Percentiles rank a stretch among this genome's conserved stretches.
These are phyloP conservation scores for Trichosporon ovoides DNA, from an alignment of 1,284 basidiomycete species.

Conservation along the genomic window DNA sequence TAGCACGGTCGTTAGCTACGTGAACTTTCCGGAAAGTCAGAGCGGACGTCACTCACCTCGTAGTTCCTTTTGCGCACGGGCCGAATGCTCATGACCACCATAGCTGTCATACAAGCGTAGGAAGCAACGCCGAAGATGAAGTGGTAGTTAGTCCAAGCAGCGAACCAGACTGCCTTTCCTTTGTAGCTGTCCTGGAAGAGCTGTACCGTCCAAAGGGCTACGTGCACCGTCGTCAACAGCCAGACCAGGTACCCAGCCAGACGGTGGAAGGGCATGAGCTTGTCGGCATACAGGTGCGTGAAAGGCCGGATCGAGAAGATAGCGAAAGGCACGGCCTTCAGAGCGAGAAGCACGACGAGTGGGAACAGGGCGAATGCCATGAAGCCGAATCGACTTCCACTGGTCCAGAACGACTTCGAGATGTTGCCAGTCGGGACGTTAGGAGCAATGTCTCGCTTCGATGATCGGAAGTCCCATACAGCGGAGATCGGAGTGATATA, in stretches of 20 bases:
- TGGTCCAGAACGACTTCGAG: slow-evolving; percentile 70
- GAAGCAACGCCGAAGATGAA: slow-evolving; percentile 72
- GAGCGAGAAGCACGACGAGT: slow-evolving; percentile 66
- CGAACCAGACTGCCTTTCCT: slow-evolving; percentile 57
- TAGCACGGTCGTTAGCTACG: not conserved
- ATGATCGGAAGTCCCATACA: slow-evolving; percentile 50
- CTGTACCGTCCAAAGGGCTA: slow-evolving; percentile 70
- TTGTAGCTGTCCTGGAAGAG: slow-evolving; percentile 57
- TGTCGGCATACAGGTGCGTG: slow-evolving; percentile 69
- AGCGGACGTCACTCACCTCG: slow-evolving; percentile 55
- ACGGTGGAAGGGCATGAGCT: slow-evolving; percentile 65
- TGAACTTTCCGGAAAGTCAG: not conserved
- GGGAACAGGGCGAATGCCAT: slow-evolving; percentile 75
- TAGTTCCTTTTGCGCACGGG: slow-evolving; percentile 65
- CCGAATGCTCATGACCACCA: slow-evolving; percentile 61
- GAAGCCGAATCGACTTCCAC: slow-evolving; percentile 65
- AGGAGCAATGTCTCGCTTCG: slow-evolving; percentile 33
- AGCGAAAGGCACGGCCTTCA: slow-evolving; percentile 77
- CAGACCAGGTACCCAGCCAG: slow-evolving; percentile 70
- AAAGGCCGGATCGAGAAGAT: slow-evolving; percentile 66
- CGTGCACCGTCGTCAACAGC: slow-evolving; percentile 64
- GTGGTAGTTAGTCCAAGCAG: slow-evolving; percentile 62
- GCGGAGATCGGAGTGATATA: slow-evolving; percentile 60
- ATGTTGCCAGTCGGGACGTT: slow-evolving; percentile 51
- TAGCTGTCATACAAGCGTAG: slow-evolving; percentile 63